Conservation (phyloP, 495 filamentous ascomycete species). For the Podospora didyma region DNA sequence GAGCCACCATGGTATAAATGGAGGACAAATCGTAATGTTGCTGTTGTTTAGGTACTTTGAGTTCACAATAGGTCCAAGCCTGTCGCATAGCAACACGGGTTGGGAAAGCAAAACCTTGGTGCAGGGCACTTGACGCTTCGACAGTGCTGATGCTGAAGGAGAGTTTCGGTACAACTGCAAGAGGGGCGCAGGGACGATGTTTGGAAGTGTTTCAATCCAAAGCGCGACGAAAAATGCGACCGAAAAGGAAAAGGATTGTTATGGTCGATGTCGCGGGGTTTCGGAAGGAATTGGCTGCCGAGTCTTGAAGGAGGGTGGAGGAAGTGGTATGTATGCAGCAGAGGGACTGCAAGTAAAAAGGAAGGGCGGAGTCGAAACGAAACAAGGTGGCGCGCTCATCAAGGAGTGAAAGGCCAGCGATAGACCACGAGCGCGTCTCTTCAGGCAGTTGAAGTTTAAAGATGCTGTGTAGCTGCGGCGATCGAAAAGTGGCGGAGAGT, state of each 20-base stretch:
- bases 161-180: too few relatives aligned
- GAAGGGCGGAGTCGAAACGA: neutral
- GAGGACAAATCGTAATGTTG: too few relatives aligned
- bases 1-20: too few relatives aligned
- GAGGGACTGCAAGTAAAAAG: neutral
- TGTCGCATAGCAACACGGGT: slow-evolving; percentile 13
- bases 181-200: too few relatives aligned
- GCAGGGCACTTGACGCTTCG: too few relatives aligned
- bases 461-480: neutral
- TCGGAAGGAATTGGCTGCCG: neutral
- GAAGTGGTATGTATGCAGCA: too few relatives aligned
- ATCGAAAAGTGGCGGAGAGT: neutral
- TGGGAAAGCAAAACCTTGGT: too few relatives aligned
- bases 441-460: neutral
- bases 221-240: neutral
- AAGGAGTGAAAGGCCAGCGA: neutral
- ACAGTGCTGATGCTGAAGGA: too few relatives aligned
- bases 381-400: neutral
- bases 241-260: too few relatives aligned
- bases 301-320: too few relatives aligned
- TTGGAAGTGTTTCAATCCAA: neutral
- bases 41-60: neutral
- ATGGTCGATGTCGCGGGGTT: neutral
- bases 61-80: neutral
- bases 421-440: too few relatives aligned